Conservation (phyloP, 108 stramenopile genomes). For the Skeletonema tropicum region DNA sequence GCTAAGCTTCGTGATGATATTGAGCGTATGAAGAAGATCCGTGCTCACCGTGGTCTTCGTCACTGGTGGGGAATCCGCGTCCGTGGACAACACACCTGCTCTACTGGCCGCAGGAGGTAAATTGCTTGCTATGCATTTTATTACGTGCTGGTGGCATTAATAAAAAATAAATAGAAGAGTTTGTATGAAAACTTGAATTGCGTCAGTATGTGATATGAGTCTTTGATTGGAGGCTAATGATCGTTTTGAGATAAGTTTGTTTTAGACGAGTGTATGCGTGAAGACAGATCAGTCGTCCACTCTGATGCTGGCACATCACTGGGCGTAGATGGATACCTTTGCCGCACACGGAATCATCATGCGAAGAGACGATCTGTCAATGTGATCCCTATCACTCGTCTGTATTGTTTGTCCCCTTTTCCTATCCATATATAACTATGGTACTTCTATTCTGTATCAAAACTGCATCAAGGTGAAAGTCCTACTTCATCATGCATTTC, state of each 20-base stretch:
- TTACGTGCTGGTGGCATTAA: not conserved
- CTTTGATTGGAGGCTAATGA: not conserved
- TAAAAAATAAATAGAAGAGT: constrained; percentile 3
- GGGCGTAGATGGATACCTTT: too few species aligned
- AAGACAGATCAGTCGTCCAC: not conserved
- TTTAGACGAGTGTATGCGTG: too few species aligned
- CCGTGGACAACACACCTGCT: constrained; percentile 99
- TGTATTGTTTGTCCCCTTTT: too few species aligned
- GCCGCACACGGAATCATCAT: too few species aligned
- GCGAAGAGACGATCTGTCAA: too few species aligned
- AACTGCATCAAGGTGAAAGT: too few species aligned
- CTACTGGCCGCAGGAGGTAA: constrained; percentile 95
- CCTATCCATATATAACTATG: too few species aligned
- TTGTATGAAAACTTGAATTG: not conserved
- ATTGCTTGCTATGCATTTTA: constrained; percentile 12
- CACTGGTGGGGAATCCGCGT: constrained; percentile 99
- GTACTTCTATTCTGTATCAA: too few species aligned
- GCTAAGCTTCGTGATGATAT: constrained; percentile 99
- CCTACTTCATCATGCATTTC: too few species aligned
- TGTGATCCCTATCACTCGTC: too few species aligned
- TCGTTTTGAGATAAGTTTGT: not conserved
- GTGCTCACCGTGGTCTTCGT: constrained; percentile 99
- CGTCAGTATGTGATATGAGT: not conserved
- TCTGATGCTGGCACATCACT: too few species aligned
- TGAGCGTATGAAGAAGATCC: constrained; percentile 97